phyloP scores from a whole-genome alignment of 1,284 basidiomycete species.

The Ustilago crameri region DNA sequence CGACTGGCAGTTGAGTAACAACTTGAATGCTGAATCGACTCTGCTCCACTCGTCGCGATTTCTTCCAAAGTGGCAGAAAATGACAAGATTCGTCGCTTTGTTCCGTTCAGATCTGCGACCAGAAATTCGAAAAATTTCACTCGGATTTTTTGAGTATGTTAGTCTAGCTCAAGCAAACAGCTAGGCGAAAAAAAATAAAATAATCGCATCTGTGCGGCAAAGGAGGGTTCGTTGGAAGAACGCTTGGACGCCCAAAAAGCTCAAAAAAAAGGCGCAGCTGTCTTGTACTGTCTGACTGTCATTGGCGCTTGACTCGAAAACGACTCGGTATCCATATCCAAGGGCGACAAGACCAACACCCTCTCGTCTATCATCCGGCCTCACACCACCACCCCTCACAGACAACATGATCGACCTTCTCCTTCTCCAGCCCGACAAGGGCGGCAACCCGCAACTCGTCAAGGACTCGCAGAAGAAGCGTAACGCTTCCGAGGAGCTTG shows the following conservation, averaged over 20 bases:
- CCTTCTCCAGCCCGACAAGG: constrained; percentile 70
- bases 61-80: constrained; percentile 30
- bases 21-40: no score
- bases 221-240: constrained; percentile 4
- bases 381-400: constrained; percentile 2
- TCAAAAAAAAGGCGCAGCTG: neutral
- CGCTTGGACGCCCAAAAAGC: constrained; percentile 9
- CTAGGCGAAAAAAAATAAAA: no score
- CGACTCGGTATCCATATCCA: neutral
- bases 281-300: neutral
- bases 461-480: constrained; percentile 92
- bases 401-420: constrained; percentile 51
- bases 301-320: constrained; percentile 17
- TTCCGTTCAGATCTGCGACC: no score
- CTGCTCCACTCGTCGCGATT: no score
- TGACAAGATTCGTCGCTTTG: neutral
- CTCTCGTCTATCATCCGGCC: neutral
- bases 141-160: neutral
- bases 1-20: no score
- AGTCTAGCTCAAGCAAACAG: neutral
- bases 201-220: no score
- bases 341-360: constrained; percentile 14
- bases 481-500: constrained; percentile 85
- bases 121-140: constrained; percentile 9
- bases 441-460: constrained; percentile 92